Base-by-base conservation (phyloP, 352 stramenopile species). In the Globisporangium solare region DNA sequence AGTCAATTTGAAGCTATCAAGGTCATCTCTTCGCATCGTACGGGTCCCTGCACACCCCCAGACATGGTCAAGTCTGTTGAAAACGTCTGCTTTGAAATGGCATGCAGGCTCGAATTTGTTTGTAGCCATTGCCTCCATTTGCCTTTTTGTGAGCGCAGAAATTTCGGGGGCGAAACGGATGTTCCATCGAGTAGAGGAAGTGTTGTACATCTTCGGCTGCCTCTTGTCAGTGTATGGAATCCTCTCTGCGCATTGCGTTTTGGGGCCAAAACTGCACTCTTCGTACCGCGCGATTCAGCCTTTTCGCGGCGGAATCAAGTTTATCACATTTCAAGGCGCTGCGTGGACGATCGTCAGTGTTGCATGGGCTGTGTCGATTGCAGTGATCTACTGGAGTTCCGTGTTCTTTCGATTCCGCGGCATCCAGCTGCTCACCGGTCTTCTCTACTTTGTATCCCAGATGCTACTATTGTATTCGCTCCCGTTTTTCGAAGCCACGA, bases 151-250 rank as follows among this genome's bases (percentile, higher is more conserved):
- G 0, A 47, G 54, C 5, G 72, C 72, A 1, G 70, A 86, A 50
- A 20, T 69, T 2, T 62, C 70, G 14, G 59, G 67, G n/a, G 32
- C 60, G 4, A 60, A 49, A 47, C 17, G 49, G 15, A 60, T 54
- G 2, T 75, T 75, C 41, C 64, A 63, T 35, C 58, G 61, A 13
- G 68, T 61, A 0, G 67, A 78, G 47, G 61, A 74, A 50, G 68
- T 86, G 20, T 60, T 86, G 15, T 83, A 76, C 27, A n/a, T 69
- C 0, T 83, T 86, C 21, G 75, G 70, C 1, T 78, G 70, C 24
- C 15, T 81, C 6, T 56, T 68, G 1, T 70, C 75, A 12, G 42
- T 74, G 20, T 70, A 61, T 7, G 67, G 70, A 1, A 71, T 86
- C 22, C 14, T 61, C 12, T 71, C 76, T 48, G 70, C 57, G 0